Conservation (phyloP, 2,329 filamentous ascomycete species). For the Fusarium sp. region DNA sequence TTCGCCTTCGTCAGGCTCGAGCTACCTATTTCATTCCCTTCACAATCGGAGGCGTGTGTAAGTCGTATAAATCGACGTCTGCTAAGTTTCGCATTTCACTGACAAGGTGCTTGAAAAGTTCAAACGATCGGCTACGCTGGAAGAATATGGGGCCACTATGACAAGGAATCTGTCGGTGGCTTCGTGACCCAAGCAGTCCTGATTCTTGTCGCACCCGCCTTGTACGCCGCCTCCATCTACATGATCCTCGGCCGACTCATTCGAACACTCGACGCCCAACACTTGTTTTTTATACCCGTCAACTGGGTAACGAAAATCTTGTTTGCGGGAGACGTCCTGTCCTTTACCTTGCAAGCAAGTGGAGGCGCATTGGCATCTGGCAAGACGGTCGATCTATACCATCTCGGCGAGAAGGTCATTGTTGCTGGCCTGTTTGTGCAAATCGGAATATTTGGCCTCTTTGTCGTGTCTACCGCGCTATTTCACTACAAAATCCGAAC, state of each 20-base stretch:
- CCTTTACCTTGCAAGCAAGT: constrained; percentile 20
- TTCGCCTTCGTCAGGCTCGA: neutral
- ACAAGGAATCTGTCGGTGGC: neutral
- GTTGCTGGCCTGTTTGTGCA: constrained; percentile 66
- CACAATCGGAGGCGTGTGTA: neutral
- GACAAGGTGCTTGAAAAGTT: neutral
- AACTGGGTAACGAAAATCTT: constrained; percentile 38
- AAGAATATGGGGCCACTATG: neutral
- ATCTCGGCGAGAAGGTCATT: constrained; percentile 58
- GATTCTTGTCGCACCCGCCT: constrained; percentile 5
- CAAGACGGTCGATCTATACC: constrained; percentile 37
- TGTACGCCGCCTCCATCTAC: constrained; percentile 4
- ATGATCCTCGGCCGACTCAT: neutral
- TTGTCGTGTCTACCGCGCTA: constrained; percentile 57
- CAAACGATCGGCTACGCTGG: neutral
- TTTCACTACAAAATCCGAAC: constrained; percentile 53
- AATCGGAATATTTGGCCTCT: constrained; percentile 65
- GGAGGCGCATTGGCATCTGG: constrained; percentile 39
- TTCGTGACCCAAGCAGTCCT: constrained; percentile 1
- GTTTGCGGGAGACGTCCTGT: constrained; percentile 26
- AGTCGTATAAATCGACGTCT: neutral
- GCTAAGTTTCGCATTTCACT: neutral
- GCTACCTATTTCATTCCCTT: neutral
- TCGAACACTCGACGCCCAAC: neutral
- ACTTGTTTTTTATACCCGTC: neutral